Percentiles rank a stretch among this genome's conserved stretches.
Evolutionary conservation across 495 filamentous ascomycete genomes (phyloP).

Genomic region (Podospora conica): DNA sequence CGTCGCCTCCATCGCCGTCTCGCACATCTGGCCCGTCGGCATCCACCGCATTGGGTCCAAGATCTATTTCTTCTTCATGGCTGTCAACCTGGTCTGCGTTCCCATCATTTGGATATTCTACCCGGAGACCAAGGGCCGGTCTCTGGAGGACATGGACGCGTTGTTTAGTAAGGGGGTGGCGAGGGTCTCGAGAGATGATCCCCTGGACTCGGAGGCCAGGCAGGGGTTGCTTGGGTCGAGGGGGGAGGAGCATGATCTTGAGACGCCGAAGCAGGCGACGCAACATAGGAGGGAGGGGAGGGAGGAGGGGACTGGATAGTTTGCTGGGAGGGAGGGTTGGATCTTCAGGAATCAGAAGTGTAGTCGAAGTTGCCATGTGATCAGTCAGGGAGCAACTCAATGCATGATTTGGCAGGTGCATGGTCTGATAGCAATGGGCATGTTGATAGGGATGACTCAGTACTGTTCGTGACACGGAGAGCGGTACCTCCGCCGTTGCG

Average conservation of each 20-base stretch:
- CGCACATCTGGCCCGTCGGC: slow-evolving; percentile 44
- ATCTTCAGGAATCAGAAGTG: too few relatives aligned
- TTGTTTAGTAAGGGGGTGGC: slow-evolving; percentile 33
- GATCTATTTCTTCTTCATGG: slow-evolving; percentile 56
- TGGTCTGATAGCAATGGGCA: background rate
- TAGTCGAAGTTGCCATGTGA: too few relatives aligned
- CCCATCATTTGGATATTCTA: slow-evolving; percentile 45
- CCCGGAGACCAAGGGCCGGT: slow-evolving; percentile 48
- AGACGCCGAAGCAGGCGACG: background rate
- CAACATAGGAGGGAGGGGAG: background rate
- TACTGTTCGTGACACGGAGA: background rate
- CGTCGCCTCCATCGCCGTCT: slow-evolving; percentile 45
- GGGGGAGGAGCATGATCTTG: background rate
- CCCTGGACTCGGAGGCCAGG: slow-evolving; percentile 1
- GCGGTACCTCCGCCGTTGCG: too few relatives aligned
- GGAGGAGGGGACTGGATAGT: background rate
- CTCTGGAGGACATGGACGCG: slow-evolving; percentile 49
- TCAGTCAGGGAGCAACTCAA: too few relatives aligned
- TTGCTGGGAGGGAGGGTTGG: too few relatives aligned
- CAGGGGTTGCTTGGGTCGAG: background rate
- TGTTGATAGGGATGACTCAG: background rate
- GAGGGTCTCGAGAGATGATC: slow-evolving; percentile 10
- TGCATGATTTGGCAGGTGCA: too few relatives aligned
- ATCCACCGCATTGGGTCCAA: slow-evolving; percentile 47
- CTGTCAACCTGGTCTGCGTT: slow-evolving; percentile 45